Conservation (phyloP, 441 rosid genomes). For the Gossypium lobatum region DNA sequence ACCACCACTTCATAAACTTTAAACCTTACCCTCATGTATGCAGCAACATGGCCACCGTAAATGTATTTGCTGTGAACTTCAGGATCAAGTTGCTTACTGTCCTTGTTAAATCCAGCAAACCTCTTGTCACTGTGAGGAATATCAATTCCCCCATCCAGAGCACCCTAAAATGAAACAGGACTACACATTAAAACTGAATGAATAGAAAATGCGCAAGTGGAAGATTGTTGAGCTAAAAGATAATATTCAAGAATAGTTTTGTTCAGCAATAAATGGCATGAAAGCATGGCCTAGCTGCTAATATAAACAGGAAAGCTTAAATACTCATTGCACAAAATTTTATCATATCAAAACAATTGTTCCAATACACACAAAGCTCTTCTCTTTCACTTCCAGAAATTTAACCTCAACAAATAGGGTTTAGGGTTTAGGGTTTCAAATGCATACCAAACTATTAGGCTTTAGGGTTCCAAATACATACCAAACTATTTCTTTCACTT, state of each 20-base stretch:
- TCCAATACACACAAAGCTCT: background rate
- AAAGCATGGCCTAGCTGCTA: background rate
- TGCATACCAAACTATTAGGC: no score
- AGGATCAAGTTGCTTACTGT: constrained; percentile 63
- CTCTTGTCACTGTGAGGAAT: constrained; percentile 89
- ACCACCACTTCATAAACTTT: background rate
- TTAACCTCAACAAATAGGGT: no score
- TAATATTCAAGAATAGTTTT: background rate
- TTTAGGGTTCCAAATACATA: no score
- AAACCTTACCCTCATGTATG: constrained; percentile 60
- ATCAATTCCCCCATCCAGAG: constrained; percentile 83
- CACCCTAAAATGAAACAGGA: constrained; percentile 42
- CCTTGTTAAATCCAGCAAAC: constrained; percentile 79
- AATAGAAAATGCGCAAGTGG: background rate
- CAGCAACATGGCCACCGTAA: constrained; percentile 76
- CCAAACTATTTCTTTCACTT: background rate
- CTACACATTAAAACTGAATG: background rate
- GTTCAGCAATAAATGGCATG: background rate
- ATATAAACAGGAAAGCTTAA: background rate
- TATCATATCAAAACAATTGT: background rate
- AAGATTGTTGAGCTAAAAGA: background rate
- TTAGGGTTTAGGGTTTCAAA: no score
- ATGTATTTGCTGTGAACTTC: constrained; percentile 77
- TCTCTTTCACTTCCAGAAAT: no score
- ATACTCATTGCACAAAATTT: background rate